These are phyloP conservation scores for Phylloporus arenicola DNA, from an alignment of 768 basidiomycete genomes.

Conservation along the genomic window DNA sequence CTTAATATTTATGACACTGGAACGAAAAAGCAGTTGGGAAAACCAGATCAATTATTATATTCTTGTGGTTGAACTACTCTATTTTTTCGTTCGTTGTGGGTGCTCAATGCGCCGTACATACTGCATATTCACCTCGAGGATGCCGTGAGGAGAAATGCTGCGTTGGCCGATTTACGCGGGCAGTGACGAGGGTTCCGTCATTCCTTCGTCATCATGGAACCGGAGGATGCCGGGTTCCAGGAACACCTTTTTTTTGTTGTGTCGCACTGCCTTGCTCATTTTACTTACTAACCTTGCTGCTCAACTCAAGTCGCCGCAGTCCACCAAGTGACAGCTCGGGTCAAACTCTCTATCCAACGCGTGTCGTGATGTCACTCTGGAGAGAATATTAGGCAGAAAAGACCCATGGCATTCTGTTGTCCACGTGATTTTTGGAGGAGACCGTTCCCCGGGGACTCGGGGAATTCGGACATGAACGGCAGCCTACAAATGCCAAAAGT, in stretches of 20 bases:
- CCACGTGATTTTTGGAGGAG: too few relatives aligned
- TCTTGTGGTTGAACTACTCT: not conserved
- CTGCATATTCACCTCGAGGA: conserved; percentile 12
- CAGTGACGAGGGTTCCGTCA: not conserved
- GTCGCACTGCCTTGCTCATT: not conserved
- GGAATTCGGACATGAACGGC: not conserved
- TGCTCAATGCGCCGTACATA: not conserved
- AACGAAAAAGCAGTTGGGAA: conserved; percentile 12
- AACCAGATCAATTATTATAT: conserved; percentile 13
- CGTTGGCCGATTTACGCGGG: not conserved
- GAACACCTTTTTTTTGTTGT: not conserved
- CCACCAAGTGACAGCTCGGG: not conserved
- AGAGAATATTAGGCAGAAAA: too few relatives aligned
- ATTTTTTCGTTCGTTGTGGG: not conserved
- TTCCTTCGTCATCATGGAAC: not conserved
- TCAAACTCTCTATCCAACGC: not conserved
- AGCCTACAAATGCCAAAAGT: too few relatives aligned
- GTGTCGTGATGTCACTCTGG: not conserved
- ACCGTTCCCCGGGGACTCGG: too few relatives aligned
- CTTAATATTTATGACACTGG: conserved; percentile 27
- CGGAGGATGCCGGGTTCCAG: not conserved
- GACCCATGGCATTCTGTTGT: not conserved
- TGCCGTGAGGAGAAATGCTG: conserved; percentile 6
- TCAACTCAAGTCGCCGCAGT: not conserved
- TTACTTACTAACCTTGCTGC: not conserved